phyloP scores from a whole-genome alignment of 164 flowering plant genomes.

The Umbilicus rupestris region DNA sequence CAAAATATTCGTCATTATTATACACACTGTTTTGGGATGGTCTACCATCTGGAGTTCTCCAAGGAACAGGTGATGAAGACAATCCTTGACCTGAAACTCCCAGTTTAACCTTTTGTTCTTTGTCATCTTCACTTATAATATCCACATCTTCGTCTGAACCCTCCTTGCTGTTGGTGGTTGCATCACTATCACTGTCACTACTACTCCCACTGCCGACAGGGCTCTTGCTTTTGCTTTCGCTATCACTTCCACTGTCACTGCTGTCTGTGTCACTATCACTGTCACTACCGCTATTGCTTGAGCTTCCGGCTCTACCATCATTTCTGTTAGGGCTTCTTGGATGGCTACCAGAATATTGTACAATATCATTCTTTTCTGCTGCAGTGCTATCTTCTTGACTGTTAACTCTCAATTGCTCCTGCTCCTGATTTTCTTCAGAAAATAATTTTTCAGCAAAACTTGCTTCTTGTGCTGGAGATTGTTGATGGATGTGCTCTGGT shows the following conservation, averaged over 20 bases:
- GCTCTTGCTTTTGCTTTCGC: constrained; percentile 35
- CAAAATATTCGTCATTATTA: constrained; percentile 32
- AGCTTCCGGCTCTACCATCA: constrained; percentile 6
- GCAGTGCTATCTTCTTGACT: neutral
- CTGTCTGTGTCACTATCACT: constrained; percentile 8
- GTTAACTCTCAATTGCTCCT: neutral
- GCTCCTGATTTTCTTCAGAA: constrained; percentile 8
- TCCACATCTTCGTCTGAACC: constrained; percentile 93
- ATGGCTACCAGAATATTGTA: neutral
- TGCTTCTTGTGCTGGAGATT: neutral
- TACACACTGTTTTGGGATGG: constrained; percentile 21
- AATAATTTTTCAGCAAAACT: neutral
- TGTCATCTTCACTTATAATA: constrained; percentile 87
- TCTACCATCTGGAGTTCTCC: constrained; percentile 22
- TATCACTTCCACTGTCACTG: constrained; percentile 7
- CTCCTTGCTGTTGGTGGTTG: constrained; percentile 77
- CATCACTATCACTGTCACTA: constrained; percentile 90
- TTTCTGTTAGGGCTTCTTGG: neutral
- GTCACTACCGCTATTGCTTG: constrained; percentile 8
- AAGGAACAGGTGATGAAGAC: constrained; percentile 21
- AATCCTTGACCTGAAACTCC: constrained; percentile 22
- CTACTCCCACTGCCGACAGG: constrained; percentile 63
- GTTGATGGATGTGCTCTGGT: neutral
- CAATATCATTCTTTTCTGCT: neutral
- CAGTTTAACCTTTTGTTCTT: constrained; percentile 36